These are phyloP conservation scores for Aspergillus sp. DNA, from an alignment of 2,329 filamentous ascomycete species.

Conservation along the genomic window DNA sequence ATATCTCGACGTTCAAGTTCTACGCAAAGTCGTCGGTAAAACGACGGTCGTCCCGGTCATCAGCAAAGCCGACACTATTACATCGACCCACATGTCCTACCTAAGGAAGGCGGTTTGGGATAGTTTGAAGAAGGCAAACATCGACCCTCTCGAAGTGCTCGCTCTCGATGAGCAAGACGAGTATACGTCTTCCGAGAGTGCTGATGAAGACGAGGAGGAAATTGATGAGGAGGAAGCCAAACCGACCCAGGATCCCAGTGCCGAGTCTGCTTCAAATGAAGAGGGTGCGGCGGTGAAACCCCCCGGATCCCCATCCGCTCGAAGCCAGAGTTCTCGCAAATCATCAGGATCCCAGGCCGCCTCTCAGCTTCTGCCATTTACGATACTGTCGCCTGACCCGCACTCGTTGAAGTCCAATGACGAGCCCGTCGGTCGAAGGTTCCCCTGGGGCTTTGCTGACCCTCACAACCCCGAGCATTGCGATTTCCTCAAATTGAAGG, in stretches of 20 bases:
- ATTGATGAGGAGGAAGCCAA: slow-evolving; percentile 20
- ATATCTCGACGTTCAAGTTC: slow-evolving; percentile 83
- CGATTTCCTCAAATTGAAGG: slow-evolving; percentile 87
- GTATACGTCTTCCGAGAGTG: slow-evolving; percentile 51
- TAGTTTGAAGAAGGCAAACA: slow-evolving; percentile 77
- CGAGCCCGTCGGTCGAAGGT: slow-evolving; percentile 71
- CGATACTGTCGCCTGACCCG: slow-evolving; percentile 88
- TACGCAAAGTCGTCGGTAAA: slow-evolving; percentile 85
- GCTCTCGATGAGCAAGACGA: slow-evolving; percentile 75
- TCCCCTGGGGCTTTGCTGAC: slow-evolving; percentile 96
- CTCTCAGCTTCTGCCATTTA: slow-evolving; percentile 76
- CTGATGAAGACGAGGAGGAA: slow-evolving; percentile 44
- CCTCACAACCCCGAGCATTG: slow-evolving; percentile 90
- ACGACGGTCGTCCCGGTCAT: slow-evolving; percentile 95
- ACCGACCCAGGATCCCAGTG: slow-evolving; percentile 25
- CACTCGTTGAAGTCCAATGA: slow-evolving; percentile 62
- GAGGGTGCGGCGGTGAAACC: slow-evolving; percentile 10
- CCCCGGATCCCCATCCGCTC: slow-evolving; percentile 32
- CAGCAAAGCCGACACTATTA: slow-evolving; percentile 94
- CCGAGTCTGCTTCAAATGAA: slow-evolving; percentile 17
- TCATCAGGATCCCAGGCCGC: slow-evolving; percentile 36
- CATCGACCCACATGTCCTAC: slow-evolving; percentile 88
- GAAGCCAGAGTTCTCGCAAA: slow-evolving; percentile 51
- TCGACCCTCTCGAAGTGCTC: slow-evolving; percentile 85
- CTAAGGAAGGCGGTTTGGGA: slow-evolving; percentile 90